A percentile compares a stretch with the other conserved stretches of the same genome.
Evolutionary conservation across 768 basidiomycete species (phyloP).

Genomic region (Podaxis sp.): DNA sequence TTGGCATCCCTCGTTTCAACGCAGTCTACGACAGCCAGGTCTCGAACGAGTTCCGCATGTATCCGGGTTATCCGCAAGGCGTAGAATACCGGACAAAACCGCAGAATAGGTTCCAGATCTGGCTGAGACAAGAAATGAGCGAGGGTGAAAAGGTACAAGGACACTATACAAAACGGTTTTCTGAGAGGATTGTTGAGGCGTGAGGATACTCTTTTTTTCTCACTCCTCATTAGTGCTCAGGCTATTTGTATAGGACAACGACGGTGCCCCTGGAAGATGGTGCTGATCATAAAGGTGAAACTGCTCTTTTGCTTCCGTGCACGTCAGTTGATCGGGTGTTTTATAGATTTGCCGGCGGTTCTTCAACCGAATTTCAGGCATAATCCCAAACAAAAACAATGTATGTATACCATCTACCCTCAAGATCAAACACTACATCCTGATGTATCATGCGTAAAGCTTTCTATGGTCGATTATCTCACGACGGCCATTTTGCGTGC

Average conservation of each 20-base stretch:
- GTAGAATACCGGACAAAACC: conserved; percentile 40
- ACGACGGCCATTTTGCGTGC: conserved; percentile 52
- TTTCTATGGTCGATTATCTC: conserved; percentile 54
- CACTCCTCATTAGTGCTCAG: not conserved
- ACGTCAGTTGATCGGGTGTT: not conserved
- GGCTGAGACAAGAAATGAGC: conserved; percentile 26
- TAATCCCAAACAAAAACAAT: not conserved
- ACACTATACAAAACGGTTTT: conserved; percentile 52
- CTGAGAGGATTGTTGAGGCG: conserved; percentile 44
- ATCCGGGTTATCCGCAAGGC: conserved; percentile 45
- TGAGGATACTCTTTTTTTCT: conserved; percentile 22
- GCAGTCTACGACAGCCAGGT: conserved; percentile 24
- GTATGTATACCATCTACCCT: not conserved
- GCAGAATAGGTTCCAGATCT: conserved; percentile 38
- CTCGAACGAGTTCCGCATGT: conserved; percentile 14
- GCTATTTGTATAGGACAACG: conserved; percentile 34
- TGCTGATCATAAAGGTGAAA: conserved; percentile 49
- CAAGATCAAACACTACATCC: too few relatives aligned
- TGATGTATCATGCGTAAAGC: conserved; percentile 24
- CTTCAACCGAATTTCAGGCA: conserved; percentile 29
- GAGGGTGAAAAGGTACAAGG: conserved; percentile 34
- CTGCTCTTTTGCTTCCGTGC: not conserved
- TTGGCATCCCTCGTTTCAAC: conserved; percentile 41
- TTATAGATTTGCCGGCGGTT: conserved; percentile 36
- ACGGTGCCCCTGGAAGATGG: conserved; percentile 48